A percentile compares a stretch with the other conserved stretches of the same genome.
phyloP scores from a whole-genome alignment of 1,284 basidiomycete species.

The Sporisorium scitamineum region DNA sequence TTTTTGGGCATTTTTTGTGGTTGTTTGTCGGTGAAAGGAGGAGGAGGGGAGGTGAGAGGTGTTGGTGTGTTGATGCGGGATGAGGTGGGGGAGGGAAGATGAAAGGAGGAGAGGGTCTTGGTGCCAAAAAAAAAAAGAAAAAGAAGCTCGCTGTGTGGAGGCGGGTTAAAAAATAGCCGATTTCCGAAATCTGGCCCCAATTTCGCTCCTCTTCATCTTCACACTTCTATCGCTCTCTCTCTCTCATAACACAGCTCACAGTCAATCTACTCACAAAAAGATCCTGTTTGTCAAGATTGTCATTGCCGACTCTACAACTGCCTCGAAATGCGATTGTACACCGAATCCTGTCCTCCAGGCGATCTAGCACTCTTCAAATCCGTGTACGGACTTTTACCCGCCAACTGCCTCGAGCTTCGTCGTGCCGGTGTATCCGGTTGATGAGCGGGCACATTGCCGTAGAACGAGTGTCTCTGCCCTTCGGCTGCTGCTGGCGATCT shows the following conservation, averaged over 20 bases:
- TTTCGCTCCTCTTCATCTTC: not conserved
- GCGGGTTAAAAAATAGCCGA: not conserved
- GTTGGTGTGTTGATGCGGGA: not conserved
- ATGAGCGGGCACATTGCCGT: not conserved
- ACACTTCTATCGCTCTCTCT: not conserved
- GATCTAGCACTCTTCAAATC: conserved; percentile 14
- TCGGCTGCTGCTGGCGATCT: not conserved
- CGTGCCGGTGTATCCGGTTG: conserved; percentile 33
- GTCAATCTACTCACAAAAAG: not conserved
- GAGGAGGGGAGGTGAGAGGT: not conserved
- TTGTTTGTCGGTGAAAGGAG: not conserved
- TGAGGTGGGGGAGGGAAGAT: not conserved
- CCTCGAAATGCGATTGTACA: conserved; percentile 33
- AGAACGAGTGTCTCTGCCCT: conserved; percentile 14
- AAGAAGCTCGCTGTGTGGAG: conserved; percentile 7
- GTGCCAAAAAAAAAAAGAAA: not conserved
- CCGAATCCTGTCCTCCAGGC: conserved; percentile 14
- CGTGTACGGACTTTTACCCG: conserved; percentile 11
- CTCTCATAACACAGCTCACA: not conserved
- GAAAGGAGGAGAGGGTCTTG: not conserved
- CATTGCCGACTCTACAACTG: conserved; percentile 12
- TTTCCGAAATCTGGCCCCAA: not conserved
- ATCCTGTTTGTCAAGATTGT: not conserved
- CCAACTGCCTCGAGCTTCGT: conserved; percentile 30
- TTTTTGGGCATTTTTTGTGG: not conserved